Evolutionary conservation across 148 eudicot genomes (phyloP).

Genomic region (Persicaria maculosa): DNA sequence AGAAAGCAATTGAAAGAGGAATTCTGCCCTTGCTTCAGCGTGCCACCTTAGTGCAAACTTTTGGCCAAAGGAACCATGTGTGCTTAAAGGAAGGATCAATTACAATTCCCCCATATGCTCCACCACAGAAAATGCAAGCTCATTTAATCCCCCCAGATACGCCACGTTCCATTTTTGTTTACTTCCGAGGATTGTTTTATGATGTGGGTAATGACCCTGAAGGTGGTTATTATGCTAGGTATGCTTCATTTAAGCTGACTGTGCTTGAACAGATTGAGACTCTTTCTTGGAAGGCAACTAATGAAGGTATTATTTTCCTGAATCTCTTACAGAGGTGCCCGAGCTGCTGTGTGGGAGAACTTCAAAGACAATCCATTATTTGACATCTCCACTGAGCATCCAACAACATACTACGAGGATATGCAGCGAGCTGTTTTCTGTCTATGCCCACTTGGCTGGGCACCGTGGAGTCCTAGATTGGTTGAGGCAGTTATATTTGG

Average conservation of each 20-base stretch:
- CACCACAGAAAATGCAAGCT: constrained; percentile 96
- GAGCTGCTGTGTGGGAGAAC: constrained; percentile 98
- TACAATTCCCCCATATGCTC: constrained; percentile 95
- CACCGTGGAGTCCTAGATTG: constrained; percentile 97
- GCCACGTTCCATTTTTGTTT: constrained; percentile 95
- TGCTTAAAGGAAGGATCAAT: constrained; percentile 93
- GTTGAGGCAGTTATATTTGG: constrained; percentile 98
- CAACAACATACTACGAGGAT: constrained; percentile 93
- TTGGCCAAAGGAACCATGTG: constrained; percentile 92
- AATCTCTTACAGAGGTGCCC: constrained; percentile 58
- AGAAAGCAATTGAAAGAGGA: constrained; percentile 94
- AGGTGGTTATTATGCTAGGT: constrained; percentile 99
- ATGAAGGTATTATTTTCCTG: too few species aligned
- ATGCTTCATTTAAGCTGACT: not conserved
- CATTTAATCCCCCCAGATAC: constrained; percentile 80
- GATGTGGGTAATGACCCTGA: constrained; percentile 97
- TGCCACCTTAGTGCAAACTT: constrained; percentile 92
- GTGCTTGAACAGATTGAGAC: not conserved
- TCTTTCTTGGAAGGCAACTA: not conserved
- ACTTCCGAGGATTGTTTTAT: constrained; percentile 92
- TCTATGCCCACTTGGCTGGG: constrained; percentile 98
- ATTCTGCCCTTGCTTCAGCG: constrained; percentile 78
- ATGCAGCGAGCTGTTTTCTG: constrained; percentile 96
- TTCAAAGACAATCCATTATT: constrained; percentile 94
- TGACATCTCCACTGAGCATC: constrained; percentile 97